phyloP scores from a whole-genome alignment of 108 stramenopile species.

The Pinguiococcus pyrenoidosus region DNA sequence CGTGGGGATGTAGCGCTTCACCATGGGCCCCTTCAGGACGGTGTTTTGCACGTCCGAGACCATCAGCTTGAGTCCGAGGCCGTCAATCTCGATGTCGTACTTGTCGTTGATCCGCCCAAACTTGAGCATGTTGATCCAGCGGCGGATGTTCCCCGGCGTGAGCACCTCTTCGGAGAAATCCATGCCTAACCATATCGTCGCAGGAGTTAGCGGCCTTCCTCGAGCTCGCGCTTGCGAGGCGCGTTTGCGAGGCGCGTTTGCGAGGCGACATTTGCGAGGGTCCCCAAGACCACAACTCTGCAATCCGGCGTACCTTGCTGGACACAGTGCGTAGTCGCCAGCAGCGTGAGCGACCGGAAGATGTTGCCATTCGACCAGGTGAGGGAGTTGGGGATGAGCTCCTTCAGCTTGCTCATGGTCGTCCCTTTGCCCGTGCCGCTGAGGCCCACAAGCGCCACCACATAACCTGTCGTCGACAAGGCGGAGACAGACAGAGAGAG shows the following conservation, averaged over 20 bases:
- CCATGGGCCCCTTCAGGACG: constrained; percentile 49
- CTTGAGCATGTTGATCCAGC: constrained; percentile 54
- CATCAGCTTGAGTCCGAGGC: constrained; percentile 51
- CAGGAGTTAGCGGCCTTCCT: too few relatives aligned
- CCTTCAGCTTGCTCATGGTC: constrained; percentile 48
- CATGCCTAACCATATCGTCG: too few relatives aligned
- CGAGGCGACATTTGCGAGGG: too few relatives aligned
- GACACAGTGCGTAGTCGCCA: constrained; percentile 67
- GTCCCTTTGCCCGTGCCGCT: constrained; percentile 73
- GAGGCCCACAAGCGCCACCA: constrained; percentile 63
- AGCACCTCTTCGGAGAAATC: constrained; percentile 43
- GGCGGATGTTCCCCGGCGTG: constrained; percentile 56
- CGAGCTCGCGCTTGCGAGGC: constrained; percentile 39
- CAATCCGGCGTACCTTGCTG: too few relatives aligned
- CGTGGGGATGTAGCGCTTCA: constrained; percentile 66
- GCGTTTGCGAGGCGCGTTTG: too few relatives aligned
- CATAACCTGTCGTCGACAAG: too few relatives aligned
- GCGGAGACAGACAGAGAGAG: too few relatives aligned
- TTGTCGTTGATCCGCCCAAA: constrained; percentile 50
- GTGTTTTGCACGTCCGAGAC: constrained; percentile 67
- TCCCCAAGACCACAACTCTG: too few relatives aligned
- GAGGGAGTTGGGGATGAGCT: constrained; percentile 51
- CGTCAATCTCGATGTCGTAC: constrained; percentile 57
- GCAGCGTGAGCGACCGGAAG: constrained; percentile 60
- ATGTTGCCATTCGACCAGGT: constrained; percentile 74